A percentile compares a stretch with the other conserved stretches of the same genome.
Evolutionary conservation across 1,139 yeast genomes (phyloP).

Genomic region (Hyphopichia burtonii): DNA sequence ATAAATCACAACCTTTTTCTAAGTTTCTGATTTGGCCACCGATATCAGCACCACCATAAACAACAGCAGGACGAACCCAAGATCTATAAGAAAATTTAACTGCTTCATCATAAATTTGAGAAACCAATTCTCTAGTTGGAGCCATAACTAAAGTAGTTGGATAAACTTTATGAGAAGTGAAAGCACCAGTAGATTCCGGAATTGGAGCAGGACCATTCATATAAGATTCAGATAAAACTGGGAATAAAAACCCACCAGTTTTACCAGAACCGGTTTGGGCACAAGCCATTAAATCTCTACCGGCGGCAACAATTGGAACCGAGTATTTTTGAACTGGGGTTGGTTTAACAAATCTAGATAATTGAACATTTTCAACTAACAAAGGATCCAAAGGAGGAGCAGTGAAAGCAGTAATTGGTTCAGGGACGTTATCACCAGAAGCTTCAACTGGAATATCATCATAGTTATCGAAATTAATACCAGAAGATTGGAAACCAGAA

Average conservation of each 20-base stretch:
- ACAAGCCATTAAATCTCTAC: conserved; percentile 99
- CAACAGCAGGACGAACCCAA: conserved; percentile 96
- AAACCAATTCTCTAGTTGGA: conserved; percentile 97
- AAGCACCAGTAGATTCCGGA: conserved; percentile 56
- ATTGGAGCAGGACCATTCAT: conserved; percentile 79
- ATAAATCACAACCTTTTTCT: conserved; percentile 90
- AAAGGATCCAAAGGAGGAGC: conserved; percentile 89
- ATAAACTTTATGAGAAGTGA: conserved; percentile 72
- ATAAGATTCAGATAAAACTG: conserved; percentile 90
- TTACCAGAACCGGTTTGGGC: conserved; percentile 99
- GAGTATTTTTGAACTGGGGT: conserved; percentile 99
- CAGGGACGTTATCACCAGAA: conserved; percentile 92
- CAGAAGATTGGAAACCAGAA: conserved; percentile 81
- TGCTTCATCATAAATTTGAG: conserved; percentile 95
- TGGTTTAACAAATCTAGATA: conserved; percentile 91
- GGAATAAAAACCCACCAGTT: conserved; percentile 99
- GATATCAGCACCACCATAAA: conserved; percentile 97
- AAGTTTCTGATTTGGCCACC: conserved; percentile 83
- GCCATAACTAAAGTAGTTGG: conserved; percentile 97
- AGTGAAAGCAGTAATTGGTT: conserved; percentile 83
- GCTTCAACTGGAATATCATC: conserved; percentile 99
- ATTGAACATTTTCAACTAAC: conserved; percentile 79
- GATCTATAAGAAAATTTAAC: conserved; percentile 96
- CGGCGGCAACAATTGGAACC: conserved; percentile 91
- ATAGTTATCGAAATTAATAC: conserved; percentile 97